phyloP scores from a whole-genome alignment of 2,329 filamentous ascomycete species.

The Talaromyces sp. region DNA sequence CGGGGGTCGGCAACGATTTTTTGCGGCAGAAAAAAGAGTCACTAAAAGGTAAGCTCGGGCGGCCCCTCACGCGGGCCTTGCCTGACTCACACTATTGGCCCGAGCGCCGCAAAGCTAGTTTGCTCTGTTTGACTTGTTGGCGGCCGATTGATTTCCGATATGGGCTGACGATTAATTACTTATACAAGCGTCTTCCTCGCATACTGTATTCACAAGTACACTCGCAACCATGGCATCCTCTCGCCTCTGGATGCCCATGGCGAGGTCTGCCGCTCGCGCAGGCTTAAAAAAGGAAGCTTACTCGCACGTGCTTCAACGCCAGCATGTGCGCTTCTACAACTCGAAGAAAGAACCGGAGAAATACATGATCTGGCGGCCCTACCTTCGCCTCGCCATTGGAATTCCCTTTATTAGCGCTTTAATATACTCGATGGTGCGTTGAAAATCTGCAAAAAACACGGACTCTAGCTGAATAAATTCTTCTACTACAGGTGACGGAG shows the following conservation, averaged over 20 bases:
- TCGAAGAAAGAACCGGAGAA: conserved; percentile 10
- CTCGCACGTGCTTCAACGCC: conserved; percentile 13
- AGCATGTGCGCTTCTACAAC: conserved; percentile 20
- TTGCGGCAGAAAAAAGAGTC: conserved; percentile 9
- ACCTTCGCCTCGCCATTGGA: conserved; percentile 44
- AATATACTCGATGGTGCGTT: conserved; percentile 48
- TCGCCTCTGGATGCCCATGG: conserved; percentile 27
- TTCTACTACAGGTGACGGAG: conserved; percentile 24
- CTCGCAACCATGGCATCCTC: conserved; percentile 12
- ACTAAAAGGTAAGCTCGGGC: background rate
- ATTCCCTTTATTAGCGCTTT: conserved; percentile 44
- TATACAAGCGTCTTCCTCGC: background rate
- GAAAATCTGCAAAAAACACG: background rate
- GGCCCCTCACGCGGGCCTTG: background rate
- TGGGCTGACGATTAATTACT: background rate
- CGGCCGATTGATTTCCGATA: background rate
- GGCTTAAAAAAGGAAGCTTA: conserved; percentile 17
- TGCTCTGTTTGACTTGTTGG: background rate
- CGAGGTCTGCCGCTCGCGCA: conserved; percentile 26
- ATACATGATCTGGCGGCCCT: conserved; percentile 40
- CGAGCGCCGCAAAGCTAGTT: background rate
- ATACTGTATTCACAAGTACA: background rate
- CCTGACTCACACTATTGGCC: background rate
- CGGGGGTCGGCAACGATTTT: conserved; percentile 13
- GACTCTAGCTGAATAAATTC: background rate